These are phyloP conservation scores for Phytophthora pistaciae DNA, from an alignment of 352 stramenopile species.

Conservation along the genomic window DNA sequence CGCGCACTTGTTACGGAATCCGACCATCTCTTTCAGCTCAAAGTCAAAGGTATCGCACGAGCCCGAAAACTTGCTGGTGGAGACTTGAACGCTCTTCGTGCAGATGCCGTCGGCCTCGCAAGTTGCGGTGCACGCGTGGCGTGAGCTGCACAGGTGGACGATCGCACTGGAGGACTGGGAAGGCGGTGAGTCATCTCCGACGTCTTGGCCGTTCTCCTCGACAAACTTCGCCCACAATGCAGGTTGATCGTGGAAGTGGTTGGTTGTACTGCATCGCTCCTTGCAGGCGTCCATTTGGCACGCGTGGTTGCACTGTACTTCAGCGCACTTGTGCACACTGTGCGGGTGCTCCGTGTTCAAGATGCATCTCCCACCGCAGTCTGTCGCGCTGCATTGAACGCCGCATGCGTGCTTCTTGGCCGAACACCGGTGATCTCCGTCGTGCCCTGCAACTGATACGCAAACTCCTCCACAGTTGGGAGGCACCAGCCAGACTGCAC, in stretches of 20 bases:
- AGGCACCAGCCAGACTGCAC: constrained; percentile 34
- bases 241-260: constrained; percentile 53
- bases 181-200: neutral
- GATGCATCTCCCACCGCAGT: constrained; percentile 45
- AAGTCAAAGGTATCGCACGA: constrained; percentile 47
- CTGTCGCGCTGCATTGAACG: constrained; percentile 34
- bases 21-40: constrained; percentile 47
- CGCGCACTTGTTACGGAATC: constrained; percentile 41
- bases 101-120: constrained; percentile 52
- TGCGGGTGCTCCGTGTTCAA: constrained; percentile 37
- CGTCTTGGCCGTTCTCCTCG: constrained; percentile 29
- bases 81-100: constrained; percentile 40
- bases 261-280: constrained; percentile 34
- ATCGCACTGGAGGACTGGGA: neutral
- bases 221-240: constrained; percentile 25
- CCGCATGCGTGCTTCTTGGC: constrained; percentile 47
- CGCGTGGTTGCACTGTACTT: constrained; percentile 38
- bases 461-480: constrained; percentile 48
- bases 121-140: constrained; percentile 33
- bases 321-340: constrained; percentile 45
- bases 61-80: constrained; percentile 42
- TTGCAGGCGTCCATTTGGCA: constrained; percentile 48
- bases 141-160: constrained; percentile 40
- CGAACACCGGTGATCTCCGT: constrained; percentile 44
- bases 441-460: constrained; percentile 34